These are phyloP conservation scores for Ramularia endophylla DNA, from an alignment of 2,329 filamentous ascomycete species.

Conservation along the genomic window DNA sequence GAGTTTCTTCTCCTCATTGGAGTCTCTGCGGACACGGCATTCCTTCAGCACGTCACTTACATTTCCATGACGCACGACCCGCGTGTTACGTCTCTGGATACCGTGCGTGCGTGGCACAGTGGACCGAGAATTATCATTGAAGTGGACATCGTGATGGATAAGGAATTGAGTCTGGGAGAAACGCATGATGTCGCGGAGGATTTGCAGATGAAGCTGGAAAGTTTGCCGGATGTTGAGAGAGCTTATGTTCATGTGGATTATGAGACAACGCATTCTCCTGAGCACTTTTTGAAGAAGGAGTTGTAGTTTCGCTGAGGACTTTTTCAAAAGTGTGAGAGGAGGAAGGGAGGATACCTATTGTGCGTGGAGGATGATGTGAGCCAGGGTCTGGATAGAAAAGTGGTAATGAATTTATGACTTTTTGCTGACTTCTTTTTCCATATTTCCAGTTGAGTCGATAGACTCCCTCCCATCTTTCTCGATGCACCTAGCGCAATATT, in stretches of 20 bases:
- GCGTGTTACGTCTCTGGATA: conserved; percentile 79
- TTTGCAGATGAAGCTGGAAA: conserved; percentile 90
- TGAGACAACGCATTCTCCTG: conserved; percentile 90
- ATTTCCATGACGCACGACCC: conserved; percentile 87
- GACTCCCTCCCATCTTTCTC: no score
- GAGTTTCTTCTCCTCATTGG: conserved; percentile 92
- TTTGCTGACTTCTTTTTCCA: no score
- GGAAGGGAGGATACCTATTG: no score
- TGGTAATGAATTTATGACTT: no score
- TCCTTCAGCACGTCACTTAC: conserved; percentile 92
- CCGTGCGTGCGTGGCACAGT: conserved; percentile 87
- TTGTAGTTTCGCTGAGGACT: conserved; percentile 34
- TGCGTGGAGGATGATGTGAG: no score
- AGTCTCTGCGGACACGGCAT: conserved; percentile 76
- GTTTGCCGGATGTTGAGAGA: conserved; percentile 82
- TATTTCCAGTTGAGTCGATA: no score
- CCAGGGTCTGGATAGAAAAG: no score
- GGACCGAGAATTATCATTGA: conserved; percentile 87
- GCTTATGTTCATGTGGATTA: conserved; percentile 98
- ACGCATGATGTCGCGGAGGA: conserved; percentile 94
- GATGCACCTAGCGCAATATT: no score
- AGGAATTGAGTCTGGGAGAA: conserved; percentile 61
- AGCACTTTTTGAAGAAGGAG: conserved; percentile 67
- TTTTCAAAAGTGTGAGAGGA: background rate
- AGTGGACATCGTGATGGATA: conserved; percentile 92